phyloP scores from a whole-genome alignment of 345 rosid genomes.

The Litchi chinensis region DNA sequence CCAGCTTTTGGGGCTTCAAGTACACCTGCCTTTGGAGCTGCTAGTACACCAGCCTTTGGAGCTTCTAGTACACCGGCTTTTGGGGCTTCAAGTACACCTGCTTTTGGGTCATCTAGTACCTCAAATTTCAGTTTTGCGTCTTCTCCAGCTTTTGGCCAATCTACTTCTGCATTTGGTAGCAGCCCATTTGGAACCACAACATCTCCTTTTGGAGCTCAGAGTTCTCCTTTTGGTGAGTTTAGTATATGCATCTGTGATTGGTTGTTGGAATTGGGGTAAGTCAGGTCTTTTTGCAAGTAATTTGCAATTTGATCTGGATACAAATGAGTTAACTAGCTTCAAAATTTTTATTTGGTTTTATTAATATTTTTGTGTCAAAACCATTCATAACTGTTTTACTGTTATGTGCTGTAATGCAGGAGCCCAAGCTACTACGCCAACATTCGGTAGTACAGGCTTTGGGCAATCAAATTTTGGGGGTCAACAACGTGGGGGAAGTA shows the following conservation, averaged over 20 bases:
- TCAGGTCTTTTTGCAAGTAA: not conserved
- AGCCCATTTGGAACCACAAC: conserved; percentile 60
- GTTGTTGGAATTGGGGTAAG: not conserved
- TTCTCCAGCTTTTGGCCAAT: conserved; percentile 74
- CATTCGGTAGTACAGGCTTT: conserved; percentile 67
- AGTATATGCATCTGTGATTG: conserved; percentile 2
- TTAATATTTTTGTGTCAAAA: not conserved
- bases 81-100: conserved; percentile 54
- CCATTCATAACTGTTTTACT: not conserved
- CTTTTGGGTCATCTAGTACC: conserved; percentile 59
- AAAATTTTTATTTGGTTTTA: not conserved
- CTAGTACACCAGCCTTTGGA: conserved; percentile 51
- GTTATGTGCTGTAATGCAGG: conserved; percentile 46
- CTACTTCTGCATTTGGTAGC: conserved; percentile 75
- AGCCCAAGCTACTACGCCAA: conserved; percentile 61
- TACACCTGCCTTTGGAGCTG: conserved; percentile 35
- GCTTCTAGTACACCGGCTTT: conserved; percentile 53
- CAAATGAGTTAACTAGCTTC: not conserved
- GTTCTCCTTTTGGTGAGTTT: conserved; percentile 64
- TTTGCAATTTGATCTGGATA: not conserved
- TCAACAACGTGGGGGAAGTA: conserved; percentile 80
- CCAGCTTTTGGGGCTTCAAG: conserved; percentile 45
- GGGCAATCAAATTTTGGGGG: conserved; percentile 75
- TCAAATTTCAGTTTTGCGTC: conserved; percentile 69
- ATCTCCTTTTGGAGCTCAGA: conserved; percentile 73